Evolutionary conservation across 2,329 filamentous ascomycete species (phyloP), one percentile per base, ranked within the genome.

Genomic region (Xylariaceae sp.): DNA sequence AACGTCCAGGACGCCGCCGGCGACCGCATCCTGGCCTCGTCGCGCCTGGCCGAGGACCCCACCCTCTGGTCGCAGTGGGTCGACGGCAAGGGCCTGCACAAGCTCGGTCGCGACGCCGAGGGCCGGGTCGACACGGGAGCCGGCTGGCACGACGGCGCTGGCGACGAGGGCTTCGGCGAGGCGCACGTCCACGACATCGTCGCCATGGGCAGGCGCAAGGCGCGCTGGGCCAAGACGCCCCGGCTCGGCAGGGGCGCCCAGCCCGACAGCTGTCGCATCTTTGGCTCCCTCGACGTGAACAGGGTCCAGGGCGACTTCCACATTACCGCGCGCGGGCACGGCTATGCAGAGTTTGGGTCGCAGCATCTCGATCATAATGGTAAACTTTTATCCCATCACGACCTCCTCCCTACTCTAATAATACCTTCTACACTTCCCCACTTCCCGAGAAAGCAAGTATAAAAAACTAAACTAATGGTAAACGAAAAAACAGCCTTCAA

Each of bases 251-350:
- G 68, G 27, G 44, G 44, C 3, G 52, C 40, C 15, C 54, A 56
- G 15, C 64, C 73, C 12, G 85, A 95, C 61, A 84, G 85, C 46
- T 98, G 92, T 63, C 79, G 92, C 33, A 80, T 98, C 47, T 98
- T 79, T 62, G 92, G 92, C 23, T 94, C 80, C 54, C 63, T 98
- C 61, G 85, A 94, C 51, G 76, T 94, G 51, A 98, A 98, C 65
- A 94, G 94, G 67, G 92, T 98, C 31, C 90, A 96, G 65, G 92
- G 90, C 3, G 90, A 98, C 62, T 97, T 98, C 59, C 92, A 98
- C 61, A 92, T 98, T 56, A 98, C 92, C 2, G 92, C 92, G 3
- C 70, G 88, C 46, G 92, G 92, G 0, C 90, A 97, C 62, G 92
- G 92, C n/a, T 98, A 98, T 64, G 76, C 78, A 63, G 88, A 89